phyloP scores from a whole-genome alignment of 306 rosid genomes.

The Datisca glomerata region DNA sequence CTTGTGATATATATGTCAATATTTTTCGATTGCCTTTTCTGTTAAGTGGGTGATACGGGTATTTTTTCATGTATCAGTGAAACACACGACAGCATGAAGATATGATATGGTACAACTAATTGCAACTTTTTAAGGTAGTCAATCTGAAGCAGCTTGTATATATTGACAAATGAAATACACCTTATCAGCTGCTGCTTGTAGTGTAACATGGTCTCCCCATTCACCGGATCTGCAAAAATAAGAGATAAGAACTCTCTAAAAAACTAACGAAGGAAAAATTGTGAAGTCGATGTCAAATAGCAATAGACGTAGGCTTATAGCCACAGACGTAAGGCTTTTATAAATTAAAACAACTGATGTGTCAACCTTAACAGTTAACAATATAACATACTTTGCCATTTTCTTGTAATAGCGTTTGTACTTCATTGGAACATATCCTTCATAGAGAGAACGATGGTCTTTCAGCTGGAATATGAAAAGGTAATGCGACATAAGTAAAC shows the following conservation, averaged over 20 bases:
- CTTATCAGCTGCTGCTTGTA: slow-evolving; percentile 59
- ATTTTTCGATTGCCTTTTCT: no score
- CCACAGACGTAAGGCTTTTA: slow-evolving; percentile 4
- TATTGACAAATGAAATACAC: neutral
- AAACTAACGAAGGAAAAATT: neutral
- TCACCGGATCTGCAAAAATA: slow-evolving; percentile 60
- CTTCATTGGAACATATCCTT: slow-evolving; percentile 93
- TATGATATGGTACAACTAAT: no score
- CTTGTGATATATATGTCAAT: no score
- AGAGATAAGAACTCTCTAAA: slow-evolving; percentile 10
- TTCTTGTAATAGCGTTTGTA: slow-evolving; percentile 73
- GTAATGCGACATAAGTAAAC: slow-evolving; percentile 24
- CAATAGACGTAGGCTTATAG: neutral
- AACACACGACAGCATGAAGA: no score
- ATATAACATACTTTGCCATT: slow-evolving; percentile 62
- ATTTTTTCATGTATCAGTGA: no score
- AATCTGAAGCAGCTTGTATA: no score
- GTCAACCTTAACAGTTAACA: slow-evolving; percentile 10
- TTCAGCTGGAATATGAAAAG: slow-evolving; percentile 53
- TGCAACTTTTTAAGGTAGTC: no score
- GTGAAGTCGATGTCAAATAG: neutral
- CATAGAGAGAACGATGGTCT: slow-evolving; percentile 50
- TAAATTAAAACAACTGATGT: slow-evolving; percentile 10
- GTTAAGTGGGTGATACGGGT: no score
- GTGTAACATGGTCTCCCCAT: slow-evolving; percentile 97